phyloP scores from a whole-genome alignment of 2,329 filamentous ascomycete species.

The Ophiostoma pallidulum region DNA sequence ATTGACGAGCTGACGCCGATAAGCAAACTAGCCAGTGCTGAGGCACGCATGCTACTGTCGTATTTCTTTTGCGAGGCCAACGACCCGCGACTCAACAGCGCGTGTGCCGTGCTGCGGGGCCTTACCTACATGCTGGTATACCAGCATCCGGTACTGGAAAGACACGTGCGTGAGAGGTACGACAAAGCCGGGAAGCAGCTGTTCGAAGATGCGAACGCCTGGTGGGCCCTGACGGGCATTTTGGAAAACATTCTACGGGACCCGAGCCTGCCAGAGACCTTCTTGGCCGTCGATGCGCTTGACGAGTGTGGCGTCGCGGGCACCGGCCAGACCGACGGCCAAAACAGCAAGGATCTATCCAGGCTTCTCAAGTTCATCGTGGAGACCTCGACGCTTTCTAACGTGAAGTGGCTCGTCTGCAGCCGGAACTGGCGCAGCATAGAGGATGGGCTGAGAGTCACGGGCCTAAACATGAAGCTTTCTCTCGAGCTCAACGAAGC shows the following conservation, averaged over 20 bases:
- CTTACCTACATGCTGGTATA: slow-evolving; percentile 24
- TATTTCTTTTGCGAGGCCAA: no score
- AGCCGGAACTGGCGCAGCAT: slow-evolving; percentile 33
- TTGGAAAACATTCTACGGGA: slow-evolving; percentile 29
- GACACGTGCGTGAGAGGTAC: slow-evolving; percentile 26
- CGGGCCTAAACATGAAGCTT: slow-evolving; percentile 20
- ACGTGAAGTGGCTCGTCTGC: slow-evolving; percentile 34
- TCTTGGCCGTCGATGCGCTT: slow-evolving; percentile 37
- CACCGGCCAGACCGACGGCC: background rate
- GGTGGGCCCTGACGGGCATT: slow-evolving; percentile 28
- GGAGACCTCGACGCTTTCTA: slow-evolving; percentile 9
- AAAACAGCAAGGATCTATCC: no score
- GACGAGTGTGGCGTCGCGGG: slow-evolving; percentile 32
- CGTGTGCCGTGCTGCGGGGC: slow-evolving; percentile 24
- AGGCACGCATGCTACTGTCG: no score
- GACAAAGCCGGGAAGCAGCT: slow-evolving; percentile 22
- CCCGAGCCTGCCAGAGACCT: slow-evolving; percentile 22
- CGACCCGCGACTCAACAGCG: slow-evolving; percentile 19
- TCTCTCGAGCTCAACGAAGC: slow-evolving; percentile 29
- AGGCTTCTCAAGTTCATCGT: slow-evolving; percentile 30
- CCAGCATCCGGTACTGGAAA: slow-evolving; percentile 22
- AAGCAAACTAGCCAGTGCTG: no score
- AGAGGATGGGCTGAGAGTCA: slow-evolving; percentile 21
- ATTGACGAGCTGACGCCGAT: slow-evolving; percentile 24
- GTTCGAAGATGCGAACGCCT: slow-evolving; percentile 32